These are phyloP conservation scores for Clarireedia homoeocarpa DNA, from an alignment of 2,329 filamentous ascomycete species.

Conservation along the genomic window DNA sequence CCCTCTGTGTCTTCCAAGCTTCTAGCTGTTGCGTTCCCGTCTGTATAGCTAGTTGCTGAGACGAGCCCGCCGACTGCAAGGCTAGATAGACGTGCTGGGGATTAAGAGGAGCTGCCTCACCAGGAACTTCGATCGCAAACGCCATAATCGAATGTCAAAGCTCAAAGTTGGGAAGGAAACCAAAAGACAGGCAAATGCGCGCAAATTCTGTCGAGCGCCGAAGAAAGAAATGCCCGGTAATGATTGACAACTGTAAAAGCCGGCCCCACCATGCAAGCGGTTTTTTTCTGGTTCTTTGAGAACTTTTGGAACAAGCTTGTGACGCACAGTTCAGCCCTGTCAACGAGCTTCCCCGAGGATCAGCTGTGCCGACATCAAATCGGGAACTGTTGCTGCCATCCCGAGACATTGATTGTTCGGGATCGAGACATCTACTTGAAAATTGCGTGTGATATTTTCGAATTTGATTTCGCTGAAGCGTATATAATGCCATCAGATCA, in stretches of 20 bases:
- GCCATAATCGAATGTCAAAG: slow-evolving; percentile 44
- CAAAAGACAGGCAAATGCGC: not conserved
- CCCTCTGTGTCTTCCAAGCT: slow-evolving; percentile 59
- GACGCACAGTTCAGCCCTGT: slow-evolving; percentile 4
- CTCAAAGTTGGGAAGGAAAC: not conserved
- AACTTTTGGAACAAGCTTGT: slow-evolving; percentile 1
- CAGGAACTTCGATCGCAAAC: slow-evolving; percentile 69
- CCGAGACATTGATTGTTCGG: too few relatives aligned
- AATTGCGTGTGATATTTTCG: too few relatives aligned
- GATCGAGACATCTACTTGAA: too few relatives aligned
- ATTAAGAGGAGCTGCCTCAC: slow-evolving; percentile 67
- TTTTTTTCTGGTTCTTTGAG: slow-evolving; percentile 3
- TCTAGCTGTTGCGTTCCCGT: slow-evolving; percentile 61
- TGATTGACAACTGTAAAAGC: not conserved
- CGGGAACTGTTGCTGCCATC: too few relatives aligned
- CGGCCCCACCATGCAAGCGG: slow-evolving; percentile 4
- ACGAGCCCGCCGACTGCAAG: slow-evolving; percentile 55
- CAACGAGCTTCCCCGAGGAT: too few relatives aligned
- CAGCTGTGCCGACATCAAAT: too few relatives aligned
- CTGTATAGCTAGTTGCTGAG: slow-evolving; percentile 55
- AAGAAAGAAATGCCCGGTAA: not conserved
- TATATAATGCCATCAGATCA: too few relatives aligned
- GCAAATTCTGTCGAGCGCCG: too few relatives aligned
- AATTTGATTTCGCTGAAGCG: too few relatives aligned
- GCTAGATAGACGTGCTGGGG: slow-evolving; percentile 55